Base-by-base conservation (phyloP, 169 alveolate species). In the Plasmodium chabaudi region DNA sequence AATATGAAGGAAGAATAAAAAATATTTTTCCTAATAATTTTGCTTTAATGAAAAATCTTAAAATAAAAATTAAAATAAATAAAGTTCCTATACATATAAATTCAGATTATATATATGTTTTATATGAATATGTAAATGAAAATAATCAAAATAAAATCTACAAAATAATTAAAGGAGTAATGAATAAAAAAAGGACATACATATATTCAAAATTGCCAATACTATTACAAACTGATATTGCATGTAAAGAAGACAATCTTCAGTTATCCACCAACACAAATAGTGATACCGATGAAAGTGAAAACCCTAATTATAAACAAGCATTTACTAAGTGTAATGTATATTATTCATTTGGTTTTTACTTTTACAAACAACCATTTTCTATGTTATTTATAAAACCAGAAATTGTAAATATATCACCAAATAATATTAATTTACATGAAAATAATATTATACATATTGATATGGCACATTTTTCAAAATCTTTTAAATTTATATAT, bases 341-440 rank as follows among this genome's bases (percentile, higher is more conserved):
- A 23, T 27, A 79, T 27, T 67, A 27, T 53, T 67, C 82, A 9
- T 49, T 79, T 23, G 82, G 82, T 25, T 9, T 19, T 42, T 17
- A 56, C n/a, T 79, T 79, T 51, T 79, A 79, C 23, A 9, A 19
- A 56, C 1, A 10, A 47, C 56, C 79, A n/a, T 71, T 39, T 19
- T 70, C 89, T 9, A 65, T 79, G 44, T 39, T 61, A 19, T 65
- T 79, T 15, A 79, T 79, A 19, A 65, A 79, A 79, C 89, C 89
- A 23, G 89, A 79, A 3, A 79, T 79, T 39, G 23, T 79, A 57
- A 79, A 79, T 47, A 79, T 79, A 17, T 25, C 25, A 4, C 89
- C 89, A 56, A 49, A 65, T 53, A 19, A 4, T 65, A 27, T 79
- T 39, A 5, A 39, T 49, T 15, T 67, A 12, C 71, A 67, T 23